Evolutionary conservation across 805 yeast species (phyloP).

Genomic region (Grigorovia jiainica): DNA sequence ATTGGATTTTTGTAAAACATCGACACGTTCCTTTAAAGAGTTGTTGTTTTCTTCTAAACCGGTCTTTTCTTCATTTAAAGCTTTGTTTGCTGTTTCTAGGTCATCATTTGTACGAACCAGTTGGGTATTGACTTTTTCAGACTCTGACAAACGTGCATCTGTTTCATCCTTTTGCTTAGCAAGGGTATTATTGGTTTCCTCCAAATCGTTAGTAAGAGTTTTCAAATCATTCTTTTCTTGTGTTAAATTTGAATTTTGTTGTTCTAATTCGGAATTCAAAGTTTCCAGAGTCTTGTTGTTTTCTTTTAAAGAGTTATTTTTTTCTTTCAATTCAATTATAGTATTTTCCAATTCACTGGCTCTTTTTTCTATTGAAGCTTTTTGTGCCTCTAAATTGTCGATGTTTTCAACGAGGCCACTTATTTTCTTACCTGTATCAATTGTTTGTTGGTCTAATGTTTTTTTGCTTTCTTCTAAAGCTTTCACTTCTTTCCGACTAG

Average conservation of each 20-base stretch:
- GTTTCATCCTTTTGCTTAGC: background rate
- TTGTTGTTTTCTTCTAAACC: background rate
- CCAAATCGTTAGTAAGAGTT: background rate
- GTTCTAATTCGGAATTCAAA: background rate
- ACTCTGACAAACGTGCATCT: background rate
- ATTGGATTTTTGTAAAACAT: constrained; percentile 1
- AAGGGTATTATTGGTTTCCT: background rate
- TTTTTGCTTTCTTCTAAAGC: background rate
- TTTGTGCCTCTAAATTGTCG: background rate
- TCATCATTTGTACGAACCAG: background rate
- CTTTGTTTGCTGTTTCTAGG: background rate
- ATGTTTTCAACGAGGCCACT: background rate
- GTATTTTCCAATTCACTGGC: background rate
- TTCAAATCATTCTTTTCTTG: background rate
- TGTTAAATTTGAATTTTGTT: background rate
- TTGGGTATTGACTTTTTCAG: background rate
- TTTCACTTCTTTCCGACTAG: background rate
- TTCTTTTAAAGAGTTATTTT: background rate
- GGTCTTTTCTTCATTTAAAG: background rate
- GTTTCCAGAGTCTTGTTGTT: background rate
- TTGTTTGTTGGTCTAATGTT: background rate
- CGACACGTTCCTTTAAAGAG: background rate
- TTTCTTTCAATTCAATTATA: background rate
- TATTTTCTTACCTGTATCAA: background rate
- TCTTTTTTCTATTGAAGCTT: background rate